Conservation (phyloP, 108 stramenopile species). For the Fragilariopsis cylindrus region DNA sequence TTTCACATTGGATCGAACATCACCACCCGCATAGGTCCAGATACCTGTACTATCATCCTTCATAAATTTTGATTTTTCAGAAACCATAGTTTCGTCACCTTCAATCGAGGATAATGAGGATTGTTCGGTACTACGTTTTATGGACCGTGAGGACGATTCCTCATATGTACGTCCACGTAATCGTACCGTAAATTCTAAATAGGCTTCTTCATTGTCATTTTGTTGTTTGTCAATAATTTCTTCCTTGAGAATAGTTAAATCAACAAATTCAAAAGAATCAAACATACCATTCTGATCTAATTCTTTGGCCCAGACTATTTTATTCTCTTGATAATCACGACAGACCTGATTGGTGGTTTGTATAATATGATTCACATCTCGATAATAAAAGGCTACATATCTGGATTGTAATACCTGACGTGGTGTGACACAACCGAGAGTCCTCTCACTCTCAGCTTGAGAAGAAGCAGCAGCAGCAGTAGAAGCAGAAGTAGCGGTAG, state of each 20-base stretch:
- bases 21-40: conserved; percentile 73
- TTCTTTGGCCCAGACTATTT: conserved; percentile 74
- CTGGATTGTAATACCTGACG: conserved; percentile 60
- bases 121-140: not conserved
- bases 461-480: not conserved
- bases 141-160: not conserved
- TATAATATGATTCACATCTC: conserved; percentile 59
- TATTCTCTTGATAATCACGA: conserved; percentile 57
- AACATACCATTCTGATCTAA: conserved; percentile 78
- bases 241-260: conserved; percentile 19
- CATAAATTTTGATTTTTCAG: conserved; percentile 63
- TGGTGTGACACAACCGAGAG: conserved; percentile 25
- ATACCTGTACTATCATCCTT: conserved; percentile 29
- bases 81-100: conserved; percentile 57
- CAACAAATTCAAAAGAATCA: conserved; percentile 75
- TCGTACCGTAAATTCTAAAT: conserved; percentile 58
- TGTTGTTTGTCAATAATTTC: not conserved
- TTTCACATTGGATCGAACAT: conserved; percentile 55
- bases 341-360: conserved; percentile 67
- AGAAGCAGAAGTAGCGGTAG: not conserved
- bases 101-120: conserved; percentile 11
- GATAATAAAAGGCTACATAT: conserved; percentile 66
- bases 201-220: conserved; percentile 51
- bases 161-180: conserved; percentile 34
- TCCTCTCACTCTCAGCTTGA: conserved; percentile 7